Evolutionary conservation across 2,329 filamentous ascomycete species (phyloP).

Genomic region (Aciculosporium take): DNA sequence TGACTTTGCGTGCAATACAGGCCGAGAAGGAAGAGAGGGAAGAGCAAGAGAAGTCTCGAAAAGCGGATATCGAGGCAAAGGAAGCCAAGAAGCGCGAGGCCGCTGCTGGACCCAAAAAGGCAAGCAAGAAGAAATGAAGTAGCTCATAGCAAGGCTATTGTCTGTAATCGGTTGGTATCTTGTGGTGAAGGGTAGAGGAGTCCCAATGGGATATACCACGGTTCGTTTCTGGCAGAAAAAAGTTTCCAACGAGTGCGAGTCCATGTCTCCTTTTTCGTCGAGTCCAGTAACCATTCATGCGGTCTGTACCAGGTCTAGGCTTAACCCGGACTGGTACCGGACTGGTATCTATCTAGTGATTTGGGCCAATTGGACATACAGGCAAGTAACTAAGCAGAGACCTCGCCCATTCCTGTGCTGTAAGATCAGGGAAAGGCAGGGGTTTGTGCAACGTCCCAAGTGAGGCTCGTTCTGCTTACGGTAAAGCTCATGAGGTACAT

Average conservation of each 20-base stretch:
- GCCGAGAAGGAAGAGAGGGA: conserved; percentile 45
- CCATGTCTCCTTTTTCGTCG: not conserved
- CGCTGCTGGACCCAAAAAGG: conserved; percentile 35
- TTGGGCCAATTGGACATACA: not conserved
- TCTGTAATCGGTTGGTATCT: not conserved
- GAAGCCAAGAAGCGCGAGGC: conserved; percentile 43
- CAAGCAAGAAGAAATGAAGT: conserved; percentile 30
- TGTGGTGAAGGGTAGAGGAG: not conserved
- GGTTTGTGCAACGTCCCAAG: no score
- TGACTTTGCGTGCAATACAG: conserved; percentile 19
- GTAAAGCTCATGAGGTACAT: no score
- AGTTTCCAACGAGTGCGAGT: not conserved
- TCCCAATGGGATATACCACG: not conserved
- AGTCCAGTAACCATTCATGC: not conserved
- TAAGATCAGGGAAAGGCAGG: no score
- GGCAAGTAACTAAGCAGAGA: no score
- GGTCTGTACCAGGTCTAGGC: not conserved
- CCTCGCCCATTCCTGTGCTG: no score
- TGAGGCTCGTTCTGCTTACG: no score
- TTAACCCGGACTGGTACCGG: not conserved
- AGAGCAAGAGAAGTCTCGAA: conserved; percentile 33
- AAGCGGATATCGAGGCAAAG: conserved; percentile 36
- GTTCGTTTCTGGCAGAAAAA: no score
- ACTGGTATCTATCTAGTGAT: not conserved
- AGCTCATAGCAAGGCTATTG: not conserved